Conservation (phyloP, 768 basidiomycete genomes). For the Termitomyces sp. region DNA sequence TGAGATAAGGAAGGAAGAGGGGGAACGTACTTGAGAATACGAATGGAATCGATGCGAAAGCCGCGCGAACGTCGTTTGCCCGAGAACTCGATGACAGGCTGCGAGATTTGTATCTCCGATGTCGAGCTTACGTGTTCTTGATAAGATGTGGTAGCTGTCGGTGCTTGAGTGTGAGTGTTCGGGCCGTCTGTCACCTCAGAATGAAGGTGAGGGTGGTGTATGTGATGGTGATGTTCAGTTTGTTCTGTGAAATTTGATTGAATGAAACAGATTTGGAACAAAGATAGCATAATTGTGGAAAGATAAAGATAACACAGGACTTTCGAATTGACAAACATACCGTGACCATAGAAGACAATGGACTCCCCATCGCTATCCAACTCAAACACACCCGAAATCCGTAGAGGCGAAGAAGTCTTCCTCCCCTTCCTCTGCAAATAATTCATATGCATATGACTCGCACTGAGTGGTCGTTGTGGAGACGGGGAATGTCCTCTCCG, state of each 20-base stretch:
- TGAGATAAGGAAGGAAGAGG: constrained; percentile 1
- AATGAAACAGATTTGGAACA: neutral
- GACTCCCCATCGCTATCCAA: constrained; percentile 31
- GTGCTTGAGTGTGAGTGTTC: neutral
- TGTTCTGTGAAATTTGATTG: constrained; percentile 6
- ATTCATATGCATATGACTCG: constrained; percentile 4
- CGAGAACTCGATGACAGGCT: constrained; percentile 12
- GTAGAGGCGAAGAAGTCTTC: constrained; percentile 29
- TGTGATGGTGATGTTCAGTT: constrained; percentile 14
- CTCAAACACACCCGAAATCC: constrained; percentile 30
- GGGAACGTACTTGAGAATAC: constrained; percentile 17
- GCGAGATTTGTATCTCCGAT: constrained; percentile 1
- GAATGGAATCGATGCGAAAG: constrained; percentile 17
- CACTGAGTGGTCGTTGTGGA: constrained; percentile 5
- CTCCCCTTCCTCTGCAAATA: constrained; percentile 21
- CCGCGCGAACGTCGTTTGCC: constrained; percentile 14
- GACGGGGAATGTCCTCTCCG: constrained; percentile 20
- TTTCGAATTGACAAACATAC: constrained; percentile 19
- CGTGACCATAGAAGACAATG: constrained; percentile 30
- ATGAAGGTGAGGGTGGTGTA: constrained; percentile 4
- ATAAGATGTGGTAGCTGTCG: neutral
- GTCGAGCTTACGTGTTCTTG: constrained; percentile 4
- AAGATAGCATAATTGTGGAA: neutral
- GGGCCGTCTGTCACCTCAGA: constrained; percentile 4
- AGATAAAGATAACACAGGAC: neutral